These are phyloP conservation scores for Aphanomyces astaci DNA, from an alignment of 352 stramenopile genomes.

Conservation along the genomic window DNA sequence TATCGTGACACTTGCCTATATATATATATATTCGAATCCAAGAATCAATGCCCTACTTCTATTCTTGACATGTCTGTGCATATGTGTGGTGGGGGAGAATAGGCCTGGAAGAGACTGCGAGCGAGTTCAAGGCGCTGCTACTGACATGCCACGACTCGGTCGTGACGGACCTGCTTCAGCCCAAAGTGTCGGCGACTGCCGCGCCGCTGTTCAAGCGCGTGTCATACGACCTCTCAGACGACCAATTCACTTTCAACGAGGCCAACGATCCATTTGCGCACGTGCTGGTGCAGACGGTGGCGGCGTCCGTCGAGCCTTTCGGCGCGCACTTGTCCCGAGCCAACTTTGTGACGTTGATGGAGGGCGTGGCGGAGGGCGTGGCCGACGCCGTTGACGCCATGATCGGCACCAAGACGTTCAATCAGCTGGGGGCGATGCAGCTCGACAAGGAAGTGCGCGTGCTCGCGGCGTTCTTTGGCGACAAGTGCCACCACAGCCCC, in stretches of 20 bases:
- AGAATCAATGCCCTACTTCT: no score
- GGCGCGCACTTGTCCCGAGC: conserved; percentile 40
- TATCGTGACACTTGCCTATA: no score
- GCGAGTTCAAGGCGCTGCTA: conserved; percentile 65
- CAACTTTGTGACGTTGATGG: conserved; percentile 53
- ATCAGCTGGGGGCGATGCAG: conserved; percentile 74
- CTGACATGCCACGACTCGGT: conserved; percentile 61
- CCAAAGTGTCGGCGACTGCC: conserved; percentile 52
- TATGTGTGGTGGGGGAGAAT: no score
- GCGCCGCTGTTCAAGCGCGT: conserved; percentile 38
- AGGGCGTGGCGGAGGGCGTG: conserved; percentile 36
- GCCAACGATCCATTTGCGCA: conserved; percentile 81
- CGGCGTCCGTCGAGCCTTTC: conserved; percentile 46
- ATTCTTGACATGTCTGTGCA: no score
- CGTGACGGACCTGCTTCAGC: conserved; percentile 54
- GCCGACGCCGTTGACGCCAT: conserved; percentile 53
- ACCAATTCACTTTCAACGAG: conserved; percentile 83
- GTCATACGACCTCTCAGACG: conserved; percentile 72
- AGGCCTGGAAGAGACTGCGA: conserved; percentile 60
- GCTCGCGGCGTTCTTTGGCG: conserved; percentile 53
- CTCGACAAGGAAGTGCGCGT: conserved; percentile 83
- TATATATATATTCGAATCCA: no score
- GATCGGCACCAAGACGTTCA: conserved; percentile 61
- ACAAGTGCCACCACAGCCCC: conserved; percentile 43
- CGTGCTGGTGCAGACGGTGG: conserved; percentile 55